Evolutionary conservation across 1,139 yeast species (phyloP).

Genomic region (Yamadazyma siamensis): DNA sequence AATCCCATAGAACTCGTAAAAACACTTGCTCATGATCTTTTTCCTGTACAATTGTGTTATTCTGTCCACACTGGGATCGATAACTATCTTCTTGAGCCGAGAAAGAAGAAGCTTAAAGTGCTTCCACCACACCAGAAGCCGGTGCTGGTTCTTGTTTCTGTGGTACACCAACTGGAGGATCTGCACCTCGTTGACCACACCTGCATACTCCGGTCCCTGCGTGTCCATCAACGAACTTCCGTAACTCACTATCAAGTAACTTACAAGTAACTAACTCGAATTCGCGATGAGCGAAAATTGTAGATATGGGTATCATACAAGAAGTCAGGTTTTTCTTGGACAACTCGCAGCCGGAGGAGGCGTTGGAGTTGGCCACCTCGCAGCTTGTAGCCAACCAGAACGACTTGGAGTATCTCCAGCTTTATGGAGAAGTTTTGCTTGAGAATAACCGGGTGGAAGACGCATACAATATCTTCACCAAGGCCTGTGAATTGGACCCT

Average conservation of each 20-base stretch:
- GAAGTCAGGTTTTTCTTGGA: slow-evolving; percentile 31
- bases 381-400: slow-evolving; percentile 23
- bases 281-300: slow-evolving; percentile 4
- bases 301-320: slow-evolving; percentile 13
- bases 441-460: slow-evolving; percentile 77
- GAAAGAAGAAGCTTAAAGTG: slow-evolving; percentile 64
- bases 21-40: slow-evolving; percentile 47
- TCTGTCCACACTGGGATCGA: not conserved
- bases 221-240: slow-evolving; percentile 2
- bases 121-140: slow-evolving; percentile 75
- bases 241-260: not conserved
- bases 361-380: slow-evolving; percentile 33
- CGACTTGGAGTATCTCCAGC: slow-evolving; percentile 32
- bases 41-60: slow-evolving; percentile 11
- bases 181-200: slow-evolving; percentile 43
- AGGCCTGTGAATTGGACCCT: slow-evolving; percentile 69
- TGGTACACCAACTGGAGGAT: slow-evolving; percentile 63
- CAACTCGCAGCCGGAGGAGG: slow-evolving; percentile 40
- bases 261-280: no score
- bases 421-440: slow-evolving; percentile 70
- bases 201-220: slow-evolving; percentile 2
- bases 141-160: slow-evolving; percentile 74
- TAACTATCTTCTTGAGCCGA: no score
- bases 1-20: slow-evolving; percentile 62
- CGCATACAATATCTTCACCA: slow-evolving; percentile 65